These are phyloP conservation scores for Amanita phalloides DNA, from an alignment of 768 basidiomycete genomes.

Conservation along the genomic window DNA sequence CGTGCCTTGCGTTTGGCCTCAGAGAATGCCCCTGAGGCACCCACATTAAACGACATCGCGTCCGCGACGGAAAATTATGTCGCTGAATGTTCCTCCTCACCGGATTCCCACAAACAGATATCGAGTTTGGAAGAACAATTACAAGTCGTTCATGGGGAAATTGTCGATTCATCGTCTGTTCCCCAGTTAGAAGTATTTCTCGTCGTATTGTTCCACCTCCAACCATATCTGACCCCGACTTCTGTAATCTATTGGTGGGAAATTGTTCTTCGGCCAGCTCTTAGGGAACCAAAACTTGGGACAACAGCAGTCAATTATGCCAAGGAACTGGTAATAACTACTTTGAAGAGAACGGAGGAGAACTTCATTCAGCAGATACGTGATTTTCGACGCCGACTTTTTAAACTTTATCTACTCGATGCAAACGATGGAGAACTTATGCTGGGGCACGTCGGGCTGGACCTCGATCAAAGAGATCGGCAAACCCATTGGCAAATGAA, in stretches of 20 bases:
- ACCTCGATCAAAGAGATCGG: constrained; percentile 48
- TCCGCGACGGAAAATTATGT: constrained; percentile 46
- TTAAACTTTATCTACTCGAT: constrained; percentile 72
- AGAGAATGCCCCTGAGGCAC: constrained; percentile 40
- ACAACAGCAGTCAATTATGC: constrained; percentile 49
- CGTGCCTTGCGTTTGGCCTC: constrained; percentile 50
- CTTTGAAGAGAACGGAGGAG: constrained; percentile 42
- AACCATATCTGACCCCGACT: constrained; percentile 46
- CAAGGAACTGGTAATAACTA: constrained; percentile 59
- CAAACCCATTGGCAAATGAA: constrained; percentile 66
- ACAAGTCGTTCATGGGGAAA: constrained; percentile 48
- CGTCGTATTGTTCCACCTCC: constrained; percentile 50
- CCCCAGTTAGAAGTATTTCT: constrained; percentile 60
- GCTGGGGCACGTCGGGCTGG: constrained; percentile 63
- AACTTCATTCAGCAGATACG: constrained; percentile 33
- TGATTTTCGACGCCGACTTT: constrained; percentile 56
- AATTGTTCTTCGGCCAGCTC: constrained; percentile 62
- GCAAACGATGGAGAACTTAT: constrained; percentile 67
- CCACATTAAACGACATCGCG: constrained; percentile 38
- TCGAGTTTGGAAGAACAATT: constrained; percentile 57
- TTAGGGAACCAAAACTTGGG: constrained; percentile 64
- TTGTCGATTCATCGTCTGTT: constrained; percentile 51
- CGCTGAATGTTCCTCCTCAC: constrained; percentile 32
- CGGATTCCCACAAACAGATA: constrained; percentile 32
- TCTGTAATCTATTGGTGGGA: constrained; percentile 83